Percentiles rank a stretch among this genome's conserved stretches.
These are phyloP conservation scores for Lagerstroemia fauriei DNA, from an alignment of 441 rosid genomes.

Conservation along the genomic window DNA sequence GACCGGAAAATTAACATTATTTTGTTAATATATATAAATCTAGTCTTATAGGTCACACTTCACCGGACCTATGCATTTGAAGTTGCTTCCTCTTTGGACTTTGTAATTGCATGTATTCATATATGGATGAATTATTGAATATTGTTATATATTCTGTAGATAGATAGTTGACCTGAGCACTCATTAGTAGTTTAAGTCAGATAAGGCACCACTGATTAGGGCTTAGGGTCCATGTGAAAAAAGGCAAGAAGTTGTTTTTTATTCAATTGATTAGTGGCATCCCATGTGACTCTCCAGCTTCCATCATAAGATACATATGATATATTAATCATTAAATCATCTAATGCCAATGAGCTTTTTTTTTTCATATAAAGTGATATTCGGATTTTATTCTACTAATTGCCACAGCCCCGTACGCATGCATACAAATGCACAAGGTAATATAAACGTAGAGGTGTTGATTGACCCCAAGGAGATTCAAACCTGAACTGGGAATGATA, in stretches of 20 bases:
- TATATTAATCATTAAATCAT: background rate
- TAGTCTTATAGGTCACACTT: background rate
- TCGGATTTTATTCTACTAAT: no score
- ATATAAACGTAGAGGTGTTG: no score
- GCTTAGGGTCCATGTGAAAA: background rate
- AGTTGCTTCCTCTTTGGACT: background rate
- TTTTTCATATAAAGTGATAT: background rate
- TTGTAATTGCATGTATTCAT: background rate
- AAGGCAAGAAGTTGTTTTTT: background rate
- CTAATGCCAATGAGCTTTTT: background rate
- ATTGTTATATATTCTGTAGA: background rate
- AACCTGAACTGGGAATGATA: no score
- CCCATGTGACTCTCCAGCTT: constrained; percentile 6
- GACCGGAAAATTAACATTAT: background rate
- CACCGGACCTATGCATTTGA: background rate
- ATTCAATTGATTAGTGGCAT: background rate
- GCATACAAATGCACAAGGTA: no score
- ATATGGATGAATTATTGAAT: background rate
- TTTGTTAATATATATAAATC: background rate
- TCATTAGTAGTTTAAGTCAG: background rate
- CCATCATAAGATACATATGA: background rate
- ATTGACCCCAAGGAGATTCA: no score
- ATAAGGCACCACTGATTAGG: background rate
- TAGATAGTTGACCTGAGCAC: background rate
- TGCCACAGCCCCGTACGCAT: no score